Percentiles rank a stretch among this genome's conserved stretches.
Conservation (phyloP, 2,329 filamentous ascomycete species). For the Blumeriella jaapii region DNA sequence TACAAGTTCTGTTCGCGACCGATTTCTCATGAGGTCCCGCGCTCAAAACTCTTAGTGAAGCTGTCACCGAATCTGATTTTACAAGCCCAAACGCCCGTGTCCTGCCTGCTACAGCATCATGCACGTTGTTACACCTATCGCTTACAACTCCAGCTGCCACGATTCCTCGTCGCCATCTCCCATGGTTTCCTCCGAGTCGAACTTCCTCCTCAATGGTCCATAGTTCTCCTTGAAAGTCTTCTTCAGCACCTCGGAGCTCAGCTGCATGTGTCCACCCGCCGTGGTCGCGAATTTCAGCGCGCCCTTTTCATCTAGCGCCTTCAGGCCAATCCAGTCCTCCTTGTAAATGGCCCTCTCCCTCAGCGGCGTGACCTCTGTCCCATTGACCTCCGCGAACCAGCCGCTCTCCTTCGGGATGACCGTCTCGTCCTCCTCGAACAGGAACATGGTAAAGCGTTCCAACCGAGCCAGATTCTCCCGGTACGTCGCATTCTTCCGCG, state of each 20-base stretch:
- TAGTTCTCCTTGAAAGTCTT: conserved; percentile 33
- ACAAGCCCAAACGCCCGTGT: no score
- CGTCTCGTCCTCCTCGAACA: conserved; percentile 78
- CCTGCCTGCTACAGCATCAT: no score
- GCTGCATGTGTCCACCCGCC: conserved; percentile 73
- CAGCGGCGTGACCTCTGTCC: conserved; percentile 48
- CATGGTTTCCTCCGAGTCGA: conserved; percentile 8
- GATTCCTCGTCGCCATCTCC: background rate
- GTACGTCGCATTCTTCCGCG: conserved; percentile 62
- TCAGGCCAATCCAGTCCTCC: conserved; percentile 90
- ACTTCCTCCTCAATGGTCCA: conserved; percentile 24
- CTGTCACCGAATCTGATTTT: no score
- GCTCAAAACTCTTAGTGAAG: no score
- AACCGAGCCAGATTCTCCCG: conserved; percentile 56
- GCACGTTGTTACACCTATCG: background rate
- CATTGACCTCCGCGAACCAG: conserved; percentile 84
- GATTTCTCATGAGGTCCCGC: no score
- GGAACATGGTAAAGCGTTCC: conserved; percentile 74
- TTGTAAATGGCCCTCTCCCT: conserved; percentile 62
- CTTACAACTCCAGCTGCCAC: conserved; percentile 3
- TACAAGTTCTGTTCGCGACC: no score
- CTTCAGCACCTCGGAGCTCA: conserved; percentile 53
- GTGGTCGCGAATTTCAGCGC: conserved; percentile 64
- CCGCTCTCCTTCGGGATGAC: conserved; percentile 82
- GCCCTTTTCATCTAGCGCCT: conserved; percentile 64